phyloP scores from a whole-genome alignment of 179 eudicot species.

The Beta macrorhiza region DNA sequence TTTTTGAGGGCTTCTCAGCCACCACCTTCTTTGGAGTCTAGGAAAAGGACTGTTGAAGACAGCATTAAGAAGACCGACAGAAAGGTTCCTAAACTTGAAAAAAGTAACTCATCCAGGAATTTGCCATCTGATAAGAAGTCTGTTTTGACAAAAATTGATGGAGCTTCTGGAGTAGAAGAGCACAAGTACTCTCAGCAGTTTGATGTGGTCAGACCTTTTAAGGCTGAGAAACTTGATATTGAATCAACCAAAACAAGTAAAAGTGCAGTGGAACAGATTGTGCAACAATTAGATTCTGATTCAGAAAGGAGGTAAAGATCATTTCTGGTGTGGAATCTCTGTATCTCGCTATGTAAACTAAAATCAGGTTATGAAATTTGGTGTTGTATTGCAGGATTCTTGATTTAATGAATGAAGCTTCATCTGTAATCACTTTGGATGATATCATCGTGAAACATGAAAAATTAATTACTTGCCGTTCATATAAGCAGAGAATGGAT shows the following conservation, averaged over 20 bases:
- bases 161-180: slow-evolving; percentile 18
- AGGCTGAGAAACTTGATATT: slow-evolving; percentile 15
- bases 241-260: slow-evolving; percentile 19
- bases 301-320: slow-evolving; percentile 38
- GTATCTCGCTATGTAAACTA: neutral
- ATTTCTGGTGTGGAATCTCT: neutral
- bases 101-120: slow-evolving; percentile 20
- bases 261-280: slow-evolving; percentile 12
- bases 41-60: slow-evolving; percentile 22
- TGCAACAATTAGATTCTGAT: slow-evolving; percentile 32
- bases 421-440: slow-evolving; percentile 50
- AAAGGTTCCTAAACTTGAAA: slow-evolving; percentile 23
- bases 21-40: slow-evolving; percentile 31
- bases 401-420: slow-evolving; percentile 45
- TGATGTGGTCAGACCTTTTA: slow-evolving; percentile 21
- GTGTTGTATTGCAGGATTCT: slow-evolving; percentile 47
- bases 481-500: slow-evolving; percentile 32
- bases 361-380: slow-evolving; percentile 11
- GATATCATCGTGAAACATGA: slow-evolving; percentile 51
- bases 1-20: slow-evolving; percentile 16
- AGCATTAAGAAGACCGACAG: slow-evolving; percentile 19
- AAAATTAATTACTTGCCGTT: slow-evolving; percentile 29
- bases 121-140: slow-evolving; percentile 26
- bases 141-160: slow-evolving; percentile 17
- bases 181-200: slow-evolving; percentile 20